Percentiles rank a stretch among this genome's conserved stretches.
Evolutionary conservation across 164 flowering plant species (phyloP).

Genomic region (Santalum album): DNA sequence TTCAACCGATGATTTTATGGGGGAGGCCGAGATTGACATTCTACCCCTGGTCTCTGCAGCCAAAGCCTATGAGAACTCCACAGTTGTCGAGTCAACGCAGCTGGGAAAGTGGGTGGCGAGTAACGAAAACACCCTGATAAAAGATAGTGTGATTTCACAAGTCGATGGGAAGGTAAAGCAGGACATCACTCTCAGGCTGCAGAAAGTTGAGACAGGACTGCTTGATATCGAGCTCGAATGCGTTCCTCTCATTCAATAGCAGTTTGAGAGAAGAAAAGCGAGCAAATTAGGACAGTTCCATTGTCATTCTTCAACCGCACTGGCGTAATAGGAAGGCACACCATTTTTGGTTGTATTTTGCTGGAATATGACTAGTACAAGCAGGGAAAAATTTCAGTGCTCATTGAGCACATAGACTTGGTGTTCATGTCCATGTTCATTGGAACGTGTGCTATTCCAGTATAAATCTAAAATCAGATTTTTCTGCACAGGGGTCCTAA

Average conservation of each 20-base stretch:
- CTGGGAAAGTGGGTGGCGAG: conserved; percentile 66
- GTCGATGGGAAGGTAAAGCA: conserved; percentile 51
- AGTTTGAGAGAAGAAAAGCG: background rate
- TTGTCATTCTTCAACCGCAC: no score
- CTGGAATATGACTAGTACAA: no score
- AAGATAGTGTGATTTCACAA: conserved; percentile 49
- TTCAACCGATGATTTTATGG: conserved; percentile 81
- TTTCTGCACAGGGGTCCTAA: no score
- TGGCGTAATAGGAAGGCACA: no score
- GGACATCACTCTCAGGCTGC: conserved; percentile 38
- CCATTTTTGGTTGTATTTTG: no score
- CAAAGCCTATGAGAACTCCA: conserved; percentile 51
- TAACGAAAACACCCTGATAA: conserved; percentile 51
- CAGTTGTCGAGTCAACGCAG: conserved; percentile 33
- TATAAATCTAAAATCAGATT: no score
- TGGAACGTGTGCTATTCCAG: no score
- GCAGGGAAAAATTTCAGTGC: no score
- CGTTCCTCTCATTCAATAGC: conserved; percentile 52
- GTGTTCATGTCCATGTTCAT: no score
- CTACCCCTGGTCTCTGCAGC: conserved; percentile 74
- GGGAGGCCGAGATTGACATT: conserved; percentile 89
- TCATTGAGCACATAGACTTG: no score
- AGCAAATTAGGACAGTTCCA: no score
- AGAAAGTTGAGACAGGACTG: conserved; percentile 81
- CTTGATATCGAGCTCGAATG: conserved; percentile 63